Evolutionary conservation across 768 basidiomycete genomes (phyloP).

Genomic region (Serendipita sp.): DNA sequence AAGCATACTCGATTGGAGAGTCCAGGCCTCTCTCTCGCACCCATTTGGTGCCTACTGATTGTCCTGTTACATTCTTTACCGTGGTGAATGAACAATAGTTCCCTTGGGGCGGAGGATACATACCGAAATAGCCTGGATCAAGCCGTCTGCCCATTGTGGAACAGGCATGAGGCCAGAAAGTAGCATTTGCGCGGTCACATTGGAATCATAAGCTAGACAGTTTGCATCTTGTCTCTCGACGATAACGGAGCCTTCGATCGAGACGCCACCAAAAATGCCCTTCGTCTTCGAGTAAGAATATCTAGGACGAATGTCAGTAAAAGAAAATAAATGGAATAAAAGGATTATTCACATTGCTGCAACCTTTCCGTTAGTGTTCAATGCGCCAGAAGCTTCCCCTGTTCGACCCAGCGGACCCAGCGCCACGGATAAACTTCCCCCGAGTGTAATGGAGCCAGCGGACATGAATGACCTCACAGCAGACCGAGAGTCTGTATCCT

Average conservation of each 20-base stretch:
- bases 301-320: constrained; percentile 26
- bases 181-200: constrained; percentile 63
- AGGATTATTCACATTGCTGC: constrained; percentile 61
- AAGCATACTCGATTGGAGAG: constrained; percentile 33
- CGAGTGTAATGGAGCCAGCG: constrained; percentile 76
- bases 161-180: constrained; percentile 60
- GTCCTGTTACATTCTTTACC: constrained; percentile 44
- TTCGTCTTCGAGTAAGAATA: constrained; percentile 86
- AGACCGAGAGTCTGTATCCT: constrained; percentile 11
- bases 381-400: constrained; percentile 71
- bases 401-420: constrained; percentile 89
- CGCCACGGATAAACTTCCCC: constrained; percentile 80
- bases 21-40: constrained; percentile 34
- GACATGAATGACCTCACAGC: constrained; percentile 79
- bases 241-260: constrained; percentile 78
- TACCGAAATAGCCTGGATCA: constrained; percentile 47
- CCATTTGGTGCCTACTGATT: constrained; percentile 57
- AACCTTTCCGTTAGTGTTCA: constrained; percentile 73
- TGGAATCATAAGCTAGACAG: constrained; percentile 54
- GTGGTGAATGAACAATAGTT: no score
- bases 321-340: background rate
- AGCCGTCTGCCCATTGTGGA: constrained; percentile 62
- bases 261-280: constrained; percentile 86
- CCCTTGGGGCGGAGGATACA: no score
- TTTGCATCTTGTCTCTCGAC: constrained; percentile 92